Conservation (phyloP, 306 rosid genomes). For the Medicago lupulina region DNA sequence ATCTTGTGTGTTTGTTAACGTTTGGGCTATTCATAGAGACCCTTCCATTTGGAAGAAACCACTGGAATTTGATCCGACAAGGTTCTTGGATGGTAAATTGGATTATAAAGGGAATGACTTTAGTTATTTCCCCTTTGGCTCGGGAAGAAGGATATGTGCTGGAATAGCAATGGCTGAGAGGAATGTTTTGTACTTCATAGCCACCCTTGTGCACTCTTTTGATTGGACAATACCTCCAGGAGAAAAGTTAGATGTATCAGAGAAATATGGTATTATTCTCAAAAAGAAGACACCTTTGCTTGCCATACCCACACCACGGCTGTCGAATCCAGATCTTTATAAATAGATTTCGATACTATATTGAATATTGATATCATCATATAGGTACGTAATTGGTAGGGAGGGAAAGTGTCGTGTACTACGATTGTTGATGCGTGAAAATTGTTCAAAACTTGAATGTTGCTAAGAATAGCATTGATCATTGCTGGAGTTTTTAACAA, state of each 20-base stretch:
- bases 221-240: conserved; percentile 65
- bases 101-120: conserved; percentile 72
- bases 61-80: conserved; percentile 61
- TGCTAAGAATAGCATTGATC: not conserved
- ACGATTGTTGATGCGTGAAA: not conserved
- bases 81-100: conserved; percentile 58
- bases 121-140: conserved; percentile 70
- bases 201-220: conserved; percentile 69
- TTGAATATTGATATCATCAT: not conserved
- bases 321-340: conserved; percentile 54
- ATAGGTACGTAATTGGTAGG: not conserved
- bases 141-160: conserved; percentile 78
- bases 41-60: conserved; percentile 71
- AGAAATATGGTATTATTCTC: conserved; percentile 64
- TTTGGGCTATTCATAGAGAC: conserved; percentile 86
- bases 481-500: not conserved
- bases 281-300: conserved; percentile 64
- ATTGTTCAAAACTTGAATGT: not conserved
- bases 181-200: conserved; percentile 56
- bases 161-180: conserved; percentile 84
- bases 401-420: not conserved
- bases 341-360: not conserved
- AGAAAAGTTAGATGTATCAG: conserved; percentile 49
- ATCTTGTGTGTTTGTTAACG: conserved; percentile 62
- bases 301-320: conserved; percentile 61